These are phyloP conservation scores for Zalaria obscura DNA, from an alignment of 2,329 filamentous ascomycete genomes.

Conservation along the genomic window DNA sequence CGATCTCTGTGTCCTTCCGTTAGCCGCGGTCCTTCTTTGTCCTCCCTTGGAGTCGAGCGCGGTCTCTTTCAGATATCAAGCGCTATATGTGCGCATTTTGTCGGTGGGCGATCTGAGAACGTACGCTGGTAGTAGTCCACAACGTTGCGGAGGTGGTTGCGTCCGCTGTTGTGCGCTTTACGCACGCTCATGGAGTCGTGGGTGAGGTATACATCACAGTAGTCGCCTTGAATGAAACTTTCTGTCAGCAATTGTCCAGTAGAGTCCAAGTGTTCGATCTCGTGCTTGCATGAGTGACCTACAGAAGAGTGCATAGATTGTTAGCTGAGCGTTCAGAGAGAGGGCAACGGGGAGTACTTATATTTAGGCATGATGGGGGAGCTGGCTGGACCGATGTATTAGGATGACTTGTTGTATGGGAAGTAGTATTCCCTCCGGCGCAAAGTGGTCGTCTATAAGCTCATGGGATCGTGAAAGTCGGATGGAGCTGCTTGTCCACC, in stretches of 20 bases:
- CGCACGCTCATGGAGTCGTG: constrained; percentile 99
- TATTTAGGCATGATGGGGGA: constrained; percentile 12
- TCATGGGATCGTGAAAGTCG: no score
- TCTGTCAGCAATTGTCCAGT: background rate
- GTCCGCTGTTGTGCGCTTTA: constrained; percentile 92
- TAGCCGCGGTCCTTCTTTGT: constrained; percentile 2
- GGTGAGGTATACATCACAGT: constrained; percentile 99
- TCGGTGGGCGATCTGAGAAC: constrained; percentile 10
- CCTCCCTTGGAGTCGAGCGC: background rate
- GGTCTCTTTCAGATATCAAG: background rate
- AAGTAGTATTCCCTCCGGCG: background rate
- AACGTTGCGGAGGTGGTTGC: constrained; percentile 94
- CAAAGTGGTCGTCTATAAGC: background rate
- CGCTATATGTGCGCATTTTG: no score
- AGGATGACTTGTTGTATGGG: background rate
- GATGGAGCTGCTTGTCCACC: no score
- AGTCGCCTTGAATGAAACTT: constrained; percentile 46
- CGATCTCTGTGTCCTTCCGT: constrained; percentile 54
- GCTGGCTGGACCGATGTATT: background rate
- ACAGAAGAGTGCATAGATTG: constrained; percentile 11
- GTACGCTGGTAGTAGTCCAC: constrained; percentile 95
- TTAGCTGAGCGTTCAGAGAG: constrained; percentile 3
- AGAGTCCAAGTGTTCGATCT: no score
- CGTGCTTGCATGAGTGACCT: constrained; percentile 2
- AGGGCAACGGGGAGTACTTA: constrained; percentile 6